These are phyloP conservation scores for Zopfochytrium polystomum DNA, from an alignment of 371 early-diverging fungal species.

Conservation along the genomic window DNA sequence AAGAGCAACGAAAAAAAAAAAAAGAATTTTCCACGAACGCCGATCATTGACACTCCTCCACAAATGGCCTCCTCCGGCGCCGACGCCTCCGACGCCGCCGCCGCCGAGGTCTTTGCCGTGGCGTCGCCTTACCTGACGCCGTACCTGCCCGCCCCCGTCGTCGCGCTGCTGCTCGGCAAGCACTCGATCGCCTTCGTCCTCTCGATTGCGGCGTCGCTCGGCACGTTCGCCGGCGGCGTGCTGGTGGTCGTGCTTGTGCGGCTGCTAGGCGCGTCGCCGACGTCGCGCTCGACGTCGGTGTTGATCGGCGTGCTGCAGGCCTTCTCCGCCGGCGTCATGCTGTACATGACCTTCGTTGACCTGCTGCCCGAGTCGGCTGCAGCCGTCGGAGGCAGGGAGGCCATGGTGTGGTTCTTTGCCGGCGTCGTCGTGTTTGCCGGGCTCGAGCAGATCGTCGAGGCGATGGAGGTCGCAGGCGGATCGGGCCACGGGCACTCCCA, in stretches of 20 bases:
- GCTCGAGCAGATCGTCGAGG: slow-evolving; percentile 34
- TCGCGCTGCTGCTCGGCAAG: slow-evolving; percentile 19
- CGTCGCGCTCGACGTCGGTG: slow-evolving; percentile 6
- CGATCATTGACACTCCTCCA: no score
- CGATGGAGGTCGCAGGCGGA: no score
- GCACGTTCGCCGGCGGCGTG: slow-evolving; percentile 50
- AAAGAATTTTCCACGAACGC: no score
- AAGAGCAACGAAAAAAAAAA: no score
- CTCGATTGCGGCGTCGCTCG: slow-evolving; percentile 42
- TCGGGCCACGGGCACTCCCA: slow-evolving; percentile 31
- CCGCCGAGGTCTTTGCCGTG: no score
- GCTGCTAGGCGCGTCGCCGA: slow-evolving; percentile 8
- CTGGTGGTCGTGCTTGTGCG: slow-evolving; percentile 32
- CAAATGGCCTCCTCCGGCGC: no score
- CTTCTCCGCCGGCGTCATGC: slow-evolving; percentile 55
- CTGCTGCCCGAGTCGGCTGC: slow-evolving; percentile 48
- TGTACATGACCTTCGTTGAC: slow-evolving; percentile 55
- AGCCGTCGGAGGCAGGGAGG: slow-evolving; percentile 38
- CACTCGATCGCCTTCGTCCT: slow-evolving; percentile 39
- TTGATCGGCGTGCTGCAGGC: slow-evolving; percentile 25
- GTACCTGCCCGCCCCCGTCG: slow-evolving; percentile 16
- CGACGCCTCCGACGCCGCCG: no score
- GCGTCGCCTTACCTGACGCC: no score
- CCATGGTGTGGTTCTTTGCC: slow-evolving; percentile 47
- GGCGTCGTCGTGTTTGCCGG: slow-evolving; percentile 47